Conservation (phyloP, 202 grass and related monocot species). For the Carex sylvatica region DNA sequence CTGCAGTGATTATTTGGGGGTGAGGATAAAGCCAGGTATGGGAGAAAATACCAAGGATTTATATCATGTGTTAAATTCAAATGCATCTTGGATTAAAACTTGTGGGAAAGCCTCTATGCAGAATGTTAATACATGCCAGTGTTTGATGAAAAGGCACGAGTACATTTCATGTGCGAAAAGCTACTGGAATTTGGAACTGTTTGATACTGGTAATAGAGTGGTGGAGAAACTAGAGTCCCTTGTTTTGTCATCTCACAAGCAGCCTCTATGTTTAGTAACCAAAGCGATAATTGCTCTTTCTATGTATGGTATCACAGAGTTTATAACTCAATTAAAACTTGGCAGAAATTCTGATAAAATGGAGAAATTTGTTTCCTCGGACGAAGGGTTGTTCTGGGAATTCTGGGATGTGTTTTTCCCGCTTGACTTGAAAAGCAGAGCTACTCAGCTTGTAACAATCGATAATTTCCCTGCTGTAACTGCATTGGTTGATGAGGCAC, state of each 20-base stretch:
- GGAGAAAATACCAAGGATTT: neutral
- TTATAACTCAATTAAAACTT: no score
- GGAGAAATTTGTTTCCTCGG: neutral
- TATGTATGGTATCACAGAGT: conserved; percentile 20
- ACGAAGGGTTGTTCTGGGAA: neutral
- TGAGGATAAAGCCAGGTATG: conserved; percentile 7
- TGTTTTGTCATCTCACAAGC: neutral
- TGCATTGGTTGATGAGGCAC: conserved; percentile 36
- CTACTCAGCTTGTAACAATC: conserved; percentile 25
- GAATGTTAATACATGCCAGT: conserved; percentile 15
- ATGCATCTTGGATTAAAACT: conserved; percentile 43
- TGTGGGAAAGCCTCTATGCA: conserved; percentile 25
- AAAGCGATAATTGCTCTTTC: conserved; percentile 17
- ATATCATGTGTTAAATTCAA: conserved; percentile 40
- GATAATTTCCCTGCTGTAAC: conserved; percentile 17
- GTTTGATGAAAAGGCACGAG: conserved; percentile 18
- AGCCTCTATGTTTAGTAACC: conserved; percentile 4
- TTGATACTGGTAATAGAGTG: conserved; percentile 40
- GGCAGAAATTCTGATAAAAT: no score
- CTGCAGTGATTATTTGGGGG: conserved; percentile 53
- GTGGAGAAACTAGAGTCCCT: conserved; percentile 43
- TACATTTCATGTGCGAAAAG: conserved; percentile 37
- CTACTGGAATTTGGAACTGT: conserved; percentile 53
- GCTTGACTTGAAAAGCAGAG: conserved; percentile 25
- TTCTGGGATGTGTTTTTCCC: conserved; percentile 37